Percentiles rank a stretch among this genome's conserved stretches.
Evolutionary conservation across 2,329 filamentous ascomycete genomes (phyloP).

Genomic region (Mycosphaerelloides madeirae): DNA sequence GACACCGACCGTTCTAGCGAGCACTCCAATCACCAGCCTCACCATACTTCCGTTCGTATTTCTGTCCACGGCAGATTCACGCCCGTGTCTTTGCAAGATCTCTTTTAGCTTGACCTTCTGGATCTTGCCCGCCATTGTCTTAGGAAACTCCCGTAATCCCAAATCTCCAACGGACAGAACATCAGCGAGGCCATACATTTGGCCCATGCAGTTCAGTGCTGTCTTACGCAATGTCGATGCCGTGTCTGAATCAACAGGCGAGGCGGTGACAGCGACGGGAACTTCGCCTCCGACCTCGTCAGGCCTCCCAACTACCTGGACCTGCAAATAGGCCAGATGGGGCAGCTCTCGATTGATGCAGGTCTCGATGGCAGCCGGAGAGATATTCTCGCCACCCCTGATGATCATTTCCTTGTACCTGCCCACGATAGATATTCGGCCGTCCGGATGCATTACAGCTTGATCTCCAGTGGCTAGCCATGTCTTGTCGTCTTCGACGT

Average conservation of each 20-base stretch:
- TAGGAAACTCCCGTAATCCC: constrained; percentile 16
- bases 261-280: constrained; percentile 15
- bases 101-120: constrained; percentile 11
- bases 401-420: constrained; percentile 21
- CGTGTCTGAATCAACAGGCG: neutral
- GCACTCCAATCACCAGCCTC: neutral
- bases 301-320: constrained; percentile 15
- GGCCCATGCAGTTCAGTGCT: constrained; percentile 6
- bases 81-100: constrained; percentile 2
- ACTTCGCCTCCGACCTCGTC: constrained; percentile 18
- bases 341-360: neutral
- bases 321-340: neutral
- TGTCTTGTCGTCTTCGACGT: constrained; percentile 3
- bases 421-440: constrained; percentile 7
- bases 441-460: constrained; percentile 11
- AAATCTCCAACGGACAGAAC: constrained; percentile 7
- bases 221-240: neutral
- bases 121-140: constrained; percentile 5
- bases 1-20: neutral
- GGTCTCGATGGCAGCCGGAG: constrained; percentile 14
- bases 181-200: constrained; percentile 12
- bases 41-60: neutral
- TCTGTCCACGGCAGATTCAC: neutral
- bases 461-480: constrained; percentile 18
- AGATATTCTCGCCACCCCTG: constrained; percentile 15